Evolutionary conservation across 495 filamentous ascomycete species (phyloP), one percentile per base, ranked within the genome.

Genomic region (Cudoniella acicularis): DNA sequence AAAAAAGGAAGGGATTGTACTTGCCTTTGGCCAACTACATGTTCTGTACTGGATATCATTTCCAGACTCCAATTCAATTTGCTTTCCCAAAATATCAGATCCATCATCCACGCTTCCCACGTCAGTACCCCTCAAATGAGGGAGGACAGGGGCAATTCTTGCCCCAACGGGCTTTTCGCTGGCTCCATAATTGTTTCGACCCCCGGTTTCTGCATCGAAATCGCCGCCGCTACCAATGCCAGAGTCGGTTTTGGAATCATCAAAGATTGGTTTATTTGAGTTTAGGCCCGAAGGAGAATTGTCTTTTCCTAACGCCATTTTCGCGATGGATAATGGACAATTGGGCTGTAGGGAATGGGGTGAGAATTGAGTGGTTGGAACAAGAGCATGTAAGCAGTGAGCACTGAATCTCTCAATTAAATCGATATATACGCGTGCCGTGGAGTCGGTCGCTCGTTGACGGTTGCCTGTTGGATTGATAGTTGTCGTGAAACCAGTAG

Each of bases 21-120:
- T 59, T 62, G 90, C 89, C 83, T 95, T 95, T 67, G 85, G 86
- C 91, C 91, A 96, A 63, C 85, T 91, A 75, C 91, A 96, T 36
- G 90, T 96, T 23, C 90, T 79, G 67, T 96, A 96, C 72, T 92
- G 85, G 75, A 96, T 93, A 17, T 85, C 82, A 72, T 87, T 85
- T 40, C 79, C 83, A n/a, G 85, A 80, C 69, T 96, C 91, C 63
- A 89, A 63, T 50, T 87, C 89, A 57, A 90, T 81, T 73, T 95
- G 91, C 73, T 86, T 85, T 45, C 83, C 84, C 16, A 94, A 68
- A 24, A 78, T 76, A 25, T 76, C 73, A 26, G 62, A 72, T 40
- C 74, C 70, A 2, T 72, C 71, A 45, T 75, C 73, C 27, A 67
- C 69, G 49, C 11, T 24, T 9, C 53, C 56, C 20, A 60, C 53